Evolutionary conservation across 306 rosid genomes (phyloP), one percentile per base, ranked within the genome.

Genomic region (Trifolium fragiferum): DNA sequence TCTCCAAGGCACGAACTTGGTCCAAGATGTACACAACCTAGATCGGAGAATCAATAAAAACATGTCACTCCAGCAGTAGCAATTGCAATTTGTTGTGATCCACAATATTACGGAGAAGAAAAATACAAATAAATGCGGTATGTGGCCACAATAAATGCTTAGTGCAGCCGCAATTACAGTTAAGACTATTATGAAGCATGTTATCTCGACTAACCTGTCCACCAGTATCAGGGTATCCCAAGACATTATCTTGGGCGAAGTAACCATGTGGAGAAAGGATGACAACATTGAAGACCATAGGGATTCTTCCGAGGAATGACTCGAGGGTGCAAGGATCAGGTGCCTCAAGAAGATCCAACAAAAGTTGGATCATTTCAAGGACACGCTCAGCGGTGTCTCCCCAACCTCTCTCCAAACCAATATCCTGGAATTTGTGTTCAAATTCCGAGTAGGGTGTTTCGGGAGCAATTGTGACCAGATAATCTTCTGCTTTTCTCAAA

Each of bases 151-250:
- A 7, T 37, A 43, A 43, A 0, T 43, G 13, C 5, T 11, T 43
- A 11, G 4, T 43, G n/a, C 15, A 13, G 49, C 49, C 15, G 15
- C 49, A 43, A 43, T 10, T 11, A 13, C 14, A 43, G 49, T n/a
- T 12, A 57, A 23, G 23, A 57, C 3, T 60, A n/a, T 32, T 19
- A 49, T 49, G 18, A 68, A 35, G 13, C 19, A 23, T 63, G 8
- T 76, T 20, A 32, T 58, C 3, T 58, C 10, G 21, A 70, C 87
- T 15, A 68, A 93, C 98, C 99, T 94, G 99, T 61, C 99, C 99
- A 40, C 99, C 99, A 1, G 99, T 94, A 69, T 94, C 99, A 32
- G 99, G 99, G 90, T 92, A 94, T 33, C 99, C 99, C 84, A 94
- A 86, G 66, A 94, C 99, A 73, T 94, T 81, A 78, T 94, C 97